Evolutionary conservation across 257 asterid genomes (phyloP).

Genomic region (Plantago ovata): DNA sequence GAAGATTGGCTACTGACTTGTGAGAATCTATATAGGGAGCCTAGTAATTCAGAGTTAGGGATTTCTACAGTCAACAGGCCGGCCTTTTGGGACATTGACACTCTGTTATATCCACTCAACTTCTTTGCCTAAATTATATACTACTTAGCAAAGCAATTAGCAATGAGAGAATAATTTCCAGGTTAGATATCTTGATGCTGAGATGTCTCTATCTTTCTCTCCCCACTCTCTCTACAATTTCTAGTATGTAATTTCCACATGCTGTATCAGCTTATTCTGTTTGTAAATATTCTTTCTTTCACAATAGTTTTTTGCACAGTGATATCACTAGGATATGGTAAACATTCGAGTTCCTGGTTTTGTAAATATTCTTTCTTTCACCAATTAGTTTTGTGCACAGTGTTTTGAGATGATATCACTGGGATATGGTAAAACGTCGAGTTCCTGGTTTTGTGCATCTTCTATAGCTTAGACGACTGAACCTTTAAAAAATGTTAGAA

Average conservation of each 20-base stretch:
- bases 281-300: background rate
- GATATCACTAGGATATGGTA: background rate
- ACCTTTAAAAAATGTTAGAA: slow-evolving; percentile 15
- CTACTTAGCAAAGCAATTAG: slow-evolving; percentile 42
- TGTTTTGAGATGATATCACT: slow-evolving; percentile 5
- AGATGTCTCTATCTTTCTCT: slow-evolving; percentile 1
- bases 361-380: background rate
- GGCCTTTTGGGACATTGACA: slow-evolving; percentile 29
- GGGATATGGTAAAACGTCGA: background rate
- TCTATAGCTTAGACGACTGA: slow-evolving; percentile 13
- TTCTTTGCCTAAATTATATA: slow-evolving; percentile 35
- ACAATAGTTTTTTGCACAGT: slow-evolving; percentile 5
- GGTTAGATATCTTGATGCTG: slow-evolving; percentile 41
- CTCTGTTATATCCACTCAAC: slow-evolving; percentile 26
- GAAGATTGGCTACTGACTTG: slow-evolving; percentile 39
- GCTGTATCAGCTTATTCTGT: slow-evolving; percentile 9
- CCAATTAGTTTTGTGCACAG: slow-evolving; percentile 4
- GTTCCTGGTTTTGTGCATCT: slow-evolving; percentile 19
- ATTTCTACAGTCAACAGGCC: slow-evolving; percentile 32
- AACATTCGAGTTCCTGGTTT: slow-evolving; percentile 17
- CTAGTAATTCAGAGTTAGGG: slow-evolving; percentile 39
- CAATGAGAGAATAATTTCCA: slow-evolving; percentile 30
- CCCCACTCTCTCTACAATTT: background rate
- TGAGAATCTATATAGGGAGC: slow-evolving; percentile 33
- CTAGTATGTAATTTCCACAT: slow-evolving; percentile 4